These are phyloP conservation scores for Cetradonia linearis DNA, from an alignment of 495 filamentous ascomycete genomes.

Conservation along the genomic window DNA sequence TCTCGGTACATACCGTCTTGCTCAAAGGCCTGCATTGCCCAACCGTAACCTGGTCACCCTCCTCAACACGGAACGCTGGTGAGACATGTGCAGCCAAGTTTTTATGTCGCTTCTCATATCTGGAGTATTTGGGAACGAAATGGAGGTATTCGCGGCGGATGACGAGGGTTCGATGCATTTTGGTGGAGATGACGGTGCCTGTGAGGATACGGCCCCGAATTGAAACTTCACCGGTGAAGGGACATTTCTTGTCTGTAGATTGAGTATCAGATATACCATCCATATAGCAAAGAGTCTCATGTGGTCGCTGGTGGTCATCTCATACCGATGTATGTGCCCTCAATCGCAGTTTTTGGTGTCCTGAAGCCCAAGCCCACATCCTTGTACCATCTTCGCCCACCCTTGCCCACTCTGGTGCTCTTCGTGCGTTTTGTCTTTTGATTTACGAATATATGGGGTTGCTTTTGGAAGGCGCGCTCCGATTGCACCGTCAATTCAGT, in stretches of 20 bases:
- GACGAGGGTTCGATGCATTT: constrained; percentile 98
- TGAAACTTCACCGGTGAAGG: constrained; percentile 93
- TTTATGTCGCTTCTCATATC: constrained; percentile 99
- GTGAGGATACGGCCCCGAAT: constrained; percentile 99
- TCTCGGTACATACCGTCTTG: constrained; percentile 77
- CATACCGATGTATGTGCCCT: constrained; percentile 97
- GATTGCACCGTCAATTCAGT: constrained; percentile 97
- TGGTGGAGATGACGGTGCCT: constrained; percentile 96
- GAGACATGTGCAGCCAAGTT: constrained; percentile 98
- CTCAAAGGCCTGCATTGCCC: constrained; percentile 95
- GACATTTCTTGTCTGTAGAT: constrained; percentile 96
- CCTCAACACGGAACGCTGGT: constrained; percentile 98
- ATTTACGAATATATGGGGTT: constrained; percentile 99
- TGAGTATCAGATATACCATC: not conserved
- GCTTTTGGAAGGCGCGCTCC: constrained; percentile 97
- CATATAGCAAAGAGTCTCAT: no score
- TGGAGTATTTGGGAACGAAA: constrained; percentile 96
- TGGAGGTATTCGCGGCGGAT: constrained; percentile 99
- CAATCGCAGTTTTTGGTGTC: constrained; percentile 94
- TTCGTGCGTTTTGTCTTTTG: constrained; percentile 75
- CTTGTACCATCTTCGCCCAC: constrained; percentile 96
- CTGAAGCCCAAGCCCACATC: constrained; percentile 97
- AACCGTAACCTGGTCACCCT: constrained; percentile 97
- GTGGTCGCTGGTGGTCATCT: no score
- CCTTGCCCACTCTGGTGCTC: constrained; percentile 72